Conservation (phyloP, 1,284 basidiomycete genomes). For the Cryptococcus depauperatus region DNA sequence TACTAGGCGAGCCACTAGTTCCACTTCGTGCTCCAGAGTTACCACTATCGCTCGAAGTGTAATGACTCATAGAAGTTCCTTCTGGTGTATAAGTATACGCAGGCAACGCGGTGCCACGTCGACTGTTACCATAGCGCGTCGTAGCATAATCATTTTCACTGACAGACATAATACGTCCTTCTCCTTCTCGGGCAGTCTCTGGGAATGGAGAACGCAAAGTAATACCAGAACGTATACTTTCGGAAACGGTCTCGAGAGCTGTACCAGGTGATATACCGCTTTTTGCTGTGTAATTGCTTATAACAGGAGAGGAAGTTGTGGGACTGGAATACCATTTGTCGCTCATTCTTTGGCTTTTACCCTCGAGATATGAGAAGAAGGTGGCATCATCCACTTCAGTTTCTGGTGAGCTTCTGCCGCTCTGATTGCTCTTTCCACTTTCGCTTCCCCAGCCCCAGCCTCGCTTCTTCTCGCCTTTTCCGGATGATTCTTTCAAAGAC, state of each 20-base stretch:
- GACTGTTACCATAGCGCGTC: slow-evolving; percentile 3
- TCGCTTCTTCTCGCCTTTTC: slow-evolving; percentile 1
- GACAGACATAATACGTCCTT: slow-evolving; percentile 6
- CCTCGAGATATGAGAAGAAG: slow-evolving; percentile 20
- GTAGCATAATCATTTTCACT: slow-evolving; percentile 4
- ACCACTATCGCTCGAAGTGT: not conserved
- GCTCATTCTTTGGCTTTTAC: slow-evolving; percentile 10
- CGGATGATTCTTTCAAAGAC: slow-evolving; percentile 2
- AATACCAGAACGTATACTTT: too few relatives aligned
- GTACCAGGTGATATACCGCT: too few relatives aligned
- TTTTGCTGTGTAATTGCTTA: too few relatives aligned
- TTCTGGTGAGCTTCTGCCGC: not conserved
- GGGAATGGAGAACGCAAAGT: too few relatives aligned
- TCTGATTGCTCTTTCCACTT: not conserved
- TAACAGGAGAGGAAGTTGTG: slow-evolving; percentile 1
- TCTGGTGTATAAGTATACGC: slow-evolving; percentile 21
- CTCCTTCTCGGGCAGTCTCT: slow-evolving; percentile 5
- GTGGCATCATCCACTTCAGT: slow-evolving; percentile 9
- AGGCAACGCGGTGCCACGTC: slow-evolving; percentile 13
- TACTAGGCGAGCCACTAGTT: not conserved
- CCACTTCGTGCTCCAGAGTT: too few relatives aligned
- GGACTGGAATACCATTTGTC: slow-evolving; percentile 12
- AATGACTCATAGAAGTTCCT: slow-evolving; percentile 7
- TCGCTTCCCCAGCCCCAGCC: not conserved
- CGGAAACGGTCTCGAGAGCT: too few relatives aligned